Base-by-base conservation (phyloP, 2,329 filamentous ascomycete species). In the Dichotomopilus funicola region DNA sequence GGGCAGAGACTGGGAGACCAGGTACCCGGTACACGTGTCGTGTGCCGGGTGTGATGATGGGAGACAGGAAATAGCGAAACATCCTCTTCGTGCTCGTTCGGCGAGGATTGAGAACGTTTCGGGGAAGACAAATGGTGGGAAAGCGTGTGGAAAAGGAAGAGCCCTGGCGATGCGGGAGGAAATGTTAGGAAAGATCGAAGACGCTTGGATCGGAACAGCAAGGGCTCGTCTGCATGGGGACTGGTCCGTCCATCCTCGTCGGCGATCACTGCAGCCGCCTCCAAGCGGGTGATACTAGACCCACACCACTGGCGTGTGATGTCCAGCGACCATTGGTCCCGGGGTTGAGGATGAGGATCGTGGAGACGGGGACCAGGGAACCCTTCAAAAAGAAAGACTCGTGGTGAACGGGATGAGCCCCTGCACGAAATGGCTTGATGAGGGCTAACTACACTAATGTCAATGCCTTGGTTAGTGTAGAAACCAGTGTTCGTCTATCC, bases 161-260 rank as follows among this genome's bases (percentile, higher is more conserved):
- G 42, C 49, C 31, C 36, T 43, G 47, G 48, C 38, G 49, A 49
- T 19, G 36, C 38, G 34, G 36, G 49, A 8, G 46, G 52, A 46
- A 51, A 27, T 51, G 44, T 51, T 49, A 49, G 45, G 51, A 51
- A 54, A 53, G 48, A 60, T 59, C 59, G 37, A 42, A 49, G 56
- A 57, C 57, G 62, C 61, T 61, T 61, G 53, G 55, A 64, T 64
- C 62, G 59, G 61, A 64, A 37, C 51, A 54, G 51, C 27, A 51
- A 42, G 47, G 42, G 49, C 49, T 34, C 53, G 27, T 55, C 63
- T 57, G 37, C 51, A 61, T 59, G 41, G 40, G 59, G 62, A 50
- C 45, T 61, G 57, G 61, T 44, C 50, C 48, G 40, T 35, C 40
- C 46, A 62, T 62, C 63, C 61, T 64, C 52, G 63, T 61, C 60